Conservation (phyloP, 306 rosid genomes). For the Castanea crenata region DNA sequence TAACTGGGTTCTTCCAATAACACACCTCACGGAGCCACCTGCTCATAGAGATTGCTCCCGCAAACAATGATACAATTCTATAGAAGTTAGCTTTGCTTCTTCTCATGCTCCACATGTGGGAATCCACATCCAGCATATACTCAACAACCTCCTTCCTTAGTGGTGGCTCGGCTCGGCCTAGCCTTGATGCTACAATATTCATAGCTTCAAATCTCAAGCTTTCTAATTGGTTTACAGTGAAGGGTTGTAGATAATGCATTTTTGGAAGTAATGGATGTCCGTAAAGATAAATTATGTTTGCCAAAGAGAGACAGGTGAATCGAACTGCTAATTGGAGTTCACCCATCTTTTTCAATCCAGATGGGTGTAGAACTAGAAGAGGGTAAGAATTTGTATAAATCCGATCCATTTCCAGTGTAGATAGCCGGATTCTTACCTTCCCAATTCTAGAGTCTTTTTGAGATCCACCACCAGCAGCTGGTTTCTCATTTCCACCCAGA, state of each 20-base stretch:
- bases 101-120: slow-evolving; percentile 90
- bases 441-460: slow-evolving; percentile 61
- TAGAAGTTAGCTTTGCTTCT: slow-evolving; percentile 84
- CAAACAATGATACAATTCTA: slow-evolving; percentile 59
- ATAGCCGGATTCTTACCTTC: slow-evolving; percentile 74
- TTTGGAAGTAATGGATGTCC: slow-evolving; percentile 70
- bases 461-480: slow-evolving; percentile 33
- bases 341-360: slow-evolving; percentile 78
- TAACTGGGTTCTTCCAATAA: slow-evolving; percentile 70
- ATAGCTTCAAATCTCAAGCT: slow-evolving; percentile 72
- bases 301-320: slow-evolving; percentile 68
- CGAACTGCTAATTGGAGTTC: slow-evolving; percentile 75
- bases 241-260: slow-evolving; percentile 86
- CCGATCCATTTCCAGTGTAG: slow-evolving; percentile 80
- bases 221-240: slow-evolving; percentile 76
- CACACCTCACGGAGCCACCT: slow-evolving; percentile 74
- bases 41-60: slow-evolving; percentile 56
- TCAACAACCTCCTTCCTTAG: slow-evolving; percentile 81
- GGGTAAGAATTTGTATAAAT: slow-evolving; percentile 76
- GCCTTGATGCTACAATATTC: slow-evolving; percentile 66
- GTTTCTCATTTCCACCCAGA: slow-evolving; percentile 47
- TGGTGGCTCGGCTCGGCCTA: slow-evolving; percentile 77
- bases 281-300: slow-evolving; percentile 70
- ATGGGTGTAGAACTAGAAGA: slow-evolving; percentile 51
- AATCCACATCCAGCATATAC: slow-evolving; percentile 83